Evolutionary conservation across 2,329 filamentous ascomycete genomes (phyloP), one percentile per base, ranked within the genome.

Genomic region (Aschersonia sp.): DNA sequence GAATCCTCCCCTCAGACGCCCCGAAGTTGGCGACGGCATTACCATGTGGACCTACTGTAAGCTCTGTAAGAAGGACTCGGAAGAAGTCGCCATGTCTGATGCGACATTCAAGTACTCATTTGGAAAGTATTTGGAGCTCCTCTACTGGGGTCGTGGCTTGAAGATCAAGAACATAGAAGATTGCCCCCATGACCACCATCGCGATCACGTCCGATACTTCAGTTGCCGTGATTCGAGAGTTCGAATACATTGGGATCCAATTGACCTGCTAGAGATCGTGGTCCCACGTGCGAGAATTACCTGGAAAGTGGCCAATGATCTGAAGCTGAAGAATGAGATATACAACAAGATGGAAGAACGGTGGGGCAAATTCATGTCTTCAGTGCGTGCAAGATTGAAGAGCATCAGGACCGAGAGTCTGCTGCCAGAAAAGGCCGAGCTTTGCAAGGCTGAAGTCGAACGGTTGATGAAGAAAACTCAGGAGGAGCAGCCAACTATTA

Each of bases 1-100:
- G 9, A 82, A 80, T 33, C 63, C 67, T 4, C 58, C 64, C 4
- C 57, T 62, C 4, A 57, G 57, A 47, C 50, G 51, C 14, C 56
- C 63, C 32, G 81, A 64, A 78, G 61, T 60, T 47, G 64, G 64
- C 42, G 67, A 69, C 42, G 85, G 82, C 3, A 94, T 98, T 48
- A 77, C 89, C 49, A 96, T 98, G 87, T 98, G 94, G 94, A 97
- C 87, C 54, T 87, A 84, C 56, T 98, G 92, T 69, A 92, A 94
- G 57, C 74, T 86, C 32, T 98, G 94, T 63, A 83, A 86, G 46
- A 87, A 87, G 54, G 89, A 97, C 60, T 94, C 90, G 0, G 85
- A 87, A 40, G 81, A 89, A 44, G 85, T 86, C 54, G 81, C 83
- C 33, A 96, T 98, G 87, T 96, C 90, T 1, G 81, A 88, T 49